Base-by-base conservation (phyloP, 768 basidiomycete genomes). In the Lentinula sp. region DNA sequence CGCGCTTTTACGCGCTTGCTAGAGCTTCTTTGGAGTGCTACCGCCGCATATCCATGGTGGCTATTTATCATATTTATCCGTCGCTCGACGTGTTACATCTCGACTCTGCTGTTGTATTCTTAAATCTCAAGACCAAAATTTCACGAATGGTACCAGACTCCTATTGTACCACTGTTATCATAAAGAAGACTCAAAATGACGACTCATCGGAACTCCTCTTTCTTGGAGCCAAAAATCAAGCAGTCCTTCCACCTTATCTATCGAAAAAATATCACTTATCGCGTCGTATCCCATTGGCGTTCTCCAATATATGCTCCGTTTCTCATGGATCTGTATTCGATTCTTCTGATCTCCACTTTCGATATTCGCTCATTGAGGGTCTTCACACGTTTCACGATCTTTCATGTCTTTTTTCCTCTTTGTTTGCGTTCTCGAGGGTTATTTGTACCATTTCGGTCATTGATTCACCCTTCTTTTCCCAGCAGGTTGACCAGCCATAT, bases 1-100 rank as follows among this genome's bases (percentile, higher is more conserved):
- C 63, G 76, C 80, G 36, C 74, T 90, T 18, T 73, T 90, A 48
- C 79, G 81, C 50, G 76, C 78, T 23, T 88, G 86, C 67, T 87
- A 73, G 79, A 55, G n/a, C 13, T 16, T 23, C 45, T 58, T 35
- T 58, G 33, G 53, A 18, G 15, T 28, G 13, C 51, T 18, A 32
- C 33, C 33, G 1, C 33, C 37, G 42, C n/a, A 10, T n/a, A 6
- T 48, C 56, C 16, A 18, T 10, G 9, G 42, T 10, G 4, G n/a
- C 23, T 59, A 59, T 59, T 59, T 59, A 59, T 59, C 57, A 33
- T 59, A 59, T 59, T 35, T 59, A 59, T 39, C 7, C 37, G 13
- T 48, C n/a, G 18, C 4, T 48, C 43, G 43, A 18, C n/a, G 18
- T n/a, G n/a, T n/a, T n/a, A 15, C 23, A 9, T 9, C 13, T 57